These are phyloP conservation scores for Xeromyces bisporus DNA, from an alignment of 495 filamentous ascomycete species.

Conservation along the genomic window DNA sequence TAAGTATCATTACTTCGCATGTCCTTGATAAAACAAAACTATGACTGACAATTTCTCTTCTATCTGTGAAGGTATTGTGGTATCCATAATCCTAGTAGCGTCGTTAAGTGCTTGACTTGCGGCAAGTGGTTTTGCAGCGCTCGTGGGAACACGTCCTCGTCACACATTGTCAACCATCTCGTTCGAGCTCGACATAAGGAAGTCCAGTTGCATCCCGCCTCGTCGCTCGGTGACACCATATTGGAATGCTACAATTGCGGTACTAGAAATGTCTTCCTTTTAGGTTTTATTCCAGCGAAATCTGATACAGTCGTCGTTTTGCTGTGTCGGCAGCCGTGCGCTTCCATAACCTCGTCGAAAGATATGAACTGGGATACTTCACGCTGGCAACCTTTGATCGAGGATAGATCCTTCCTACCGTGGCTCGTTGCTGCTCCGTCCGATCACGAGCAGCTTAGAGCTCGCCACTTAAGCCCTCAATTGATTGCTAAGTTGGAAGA, in stretches of 20 bases:
- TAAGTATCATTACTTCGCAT: conserved; percentile 30
- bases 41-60: conserved; percentile 7
- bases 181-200: conserved; percentile 97
- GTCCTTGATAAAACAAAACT: neutral
- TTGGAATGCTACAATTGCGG: conserved; percentile 99
- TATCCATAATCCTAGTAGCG: conserved; percentile 86
- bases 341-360: conserved; percentile 87
- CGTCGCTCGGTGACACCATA: conserved; percentile 90
- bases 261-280: conserved; percentile 97
- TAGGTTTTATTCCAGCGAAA: conserved; percentile 98
- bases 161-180: conserved; percentile 96
- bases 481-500: conserved; percentile 96
- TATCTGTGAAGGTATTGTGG: conserved; percentile 62
- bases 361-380: conserved; percentile 99
- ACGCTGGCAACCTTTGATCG: conserved; percentile 92
- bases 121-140: conserved; percentile 99
- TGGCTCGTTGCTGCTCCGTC: conserved; percentile 87
- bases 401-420: conserved; percentile 84
- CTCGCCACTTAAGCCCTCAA: conserved; percentile 82
- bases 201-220: conserved; percentile 88
- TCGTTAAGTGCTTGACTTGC: conserved; percentile 90
- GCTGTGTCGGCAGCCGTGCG: conserved; percentile 91
- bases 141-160: conserved; percentile 88
- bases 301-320: conserved; percentile 96
- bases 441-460: conserved; percentile 90